Conservation (phyloP, 1,139 yeast genomes). For the Magnusiomyces fungicola region DNA sequence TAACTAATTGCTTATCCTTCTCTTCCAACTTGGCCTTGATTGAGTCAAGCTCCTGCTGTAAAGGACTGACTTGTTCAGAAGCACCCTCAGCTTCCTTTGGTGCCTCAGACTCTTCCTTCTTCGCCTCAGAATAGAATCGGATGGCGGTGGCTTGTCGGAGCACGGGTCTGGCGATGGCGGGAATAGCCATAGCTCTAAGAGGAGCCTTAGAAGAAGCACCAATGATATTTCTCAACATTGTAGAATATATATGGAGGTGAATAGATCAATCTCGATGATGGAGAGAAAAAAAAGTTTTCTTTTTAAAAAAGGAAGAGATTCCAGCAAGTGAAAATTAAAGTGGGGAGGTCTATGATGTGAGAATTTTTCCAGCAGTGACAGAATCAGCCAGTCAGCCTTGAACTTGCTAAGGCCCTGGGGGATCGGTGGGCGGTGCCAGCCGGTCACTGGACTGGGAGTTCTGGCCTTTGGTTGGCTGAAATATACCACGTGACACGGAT, state of each 20-base stretch:
- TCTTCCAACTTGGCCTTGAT: slow-evolving; percentile 49
- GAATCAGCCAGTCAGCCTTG: too few relatives aligned
- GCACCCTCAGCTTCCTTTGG: slow-evolving; percentile 2
- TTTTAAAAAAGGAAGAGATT: too few relatives aligned
- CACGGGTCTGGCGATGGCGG: not conserved
- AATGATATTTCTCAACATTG: slow-evolving; percentile 1
- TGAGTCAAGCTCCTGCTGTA: slow-evolving; percentile 22
- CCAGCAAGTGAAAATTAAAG: too few relatives aligned
- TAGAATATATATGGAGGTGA: not conserved
- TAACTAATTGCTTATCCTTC: slow-evolving; percentile 76
- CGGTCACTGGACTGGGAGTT: too few relatives aligned
- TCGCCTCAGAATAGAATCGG: slow-evolving; percentile 6
- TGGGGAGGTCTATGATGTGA: too few relatives aligned
- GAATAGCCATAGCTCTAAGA: not conserved
- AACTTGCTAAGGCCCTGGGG: too few relatives aligned
- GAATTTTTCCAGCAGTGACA: too few relatives aligned
- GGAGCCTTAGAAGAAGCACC: not conserved
- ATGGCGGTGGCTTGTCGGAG: not conserved
- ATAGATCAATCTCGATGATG: too few relatives aligned
- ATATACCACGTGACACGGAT: too few relatives aligned
- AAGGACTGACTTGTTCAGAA: slow-evolving; percentile 5
- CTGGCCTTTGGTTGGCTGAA: too few relatives aligned
- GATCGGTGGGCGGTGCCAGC: too few relatives aligned
- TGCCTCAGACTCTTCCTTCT: slow-evolving; percentile 5
- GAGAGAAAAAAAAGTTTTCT: slow-evolving; percentile 31